Percentiles rank a stretch among this genome's conserved stretches.
Conservation (phyloP, 257 asterid species). For the Catharanthus roseus region DNA sequence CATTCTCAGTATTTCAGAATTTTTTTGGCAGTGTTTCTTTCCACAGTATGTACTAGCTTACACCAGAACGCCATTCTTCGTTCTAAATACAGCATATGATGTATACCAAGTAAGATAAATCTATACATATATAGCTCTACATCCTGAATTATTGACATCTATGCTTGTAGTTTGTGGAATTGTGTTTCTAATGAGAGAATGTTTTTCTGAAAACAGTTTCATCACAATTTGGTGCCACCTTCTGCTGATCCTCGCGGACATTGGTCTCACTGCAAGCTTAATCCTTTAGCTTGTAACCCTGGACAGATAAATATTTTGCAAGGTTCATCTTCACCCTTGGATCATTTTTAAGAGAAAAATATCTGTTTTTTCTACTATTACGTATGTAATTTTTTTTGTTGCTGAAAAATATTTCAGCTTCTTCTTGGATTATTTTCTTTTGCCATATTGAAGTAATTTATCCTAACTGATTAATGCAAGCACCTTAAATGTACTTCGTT, state of each 20-base stretch:
- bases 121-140: not conserved
- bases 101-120: slow-evolving; percentile 70
- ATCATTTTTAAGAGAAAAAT: not conserved
- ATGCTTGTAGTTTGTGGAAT: slow-evolving; percentile 11
- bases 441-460: not conserved
- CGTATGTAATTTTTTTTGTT: not conserved
- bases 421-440: not conserved
- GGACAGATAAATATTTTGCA: slow-evolving; percentile 60
- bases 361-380: not conserved
- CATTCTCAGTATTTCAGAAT: slow-evolving; percentile 5
- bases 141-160: not conserved
- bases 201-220: slow-evolving; percentile 44
- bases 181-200: slow-evolving; percentile 7
- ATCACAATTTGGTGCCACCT: slow-evolving; percentile 80
- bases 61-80: slow-evolving; percentile 71
- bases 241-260: slow-evolving; percentile 85
- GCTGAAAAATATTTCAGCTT: not conserved
- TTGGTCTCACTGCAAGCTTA: slow-evolving; percentile 78
- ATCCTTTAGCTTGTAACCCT: slow-evolving; percentile 50
- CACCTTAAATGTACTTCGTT: too few relatives aligned
- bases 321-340: slow-evolving; percentile 35
- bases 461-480: not conserved
- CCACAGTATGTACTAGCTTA: slow-evolving; percentile 74
- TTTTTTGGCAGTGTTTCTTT: slow-evolving; percentile 77
- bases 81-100: slow-evolving; percentile 89